phyloP scores from a whole-genome alignment of 2,329 filamentous ascomycete species.

The Clarireedia sp. region DNA sequence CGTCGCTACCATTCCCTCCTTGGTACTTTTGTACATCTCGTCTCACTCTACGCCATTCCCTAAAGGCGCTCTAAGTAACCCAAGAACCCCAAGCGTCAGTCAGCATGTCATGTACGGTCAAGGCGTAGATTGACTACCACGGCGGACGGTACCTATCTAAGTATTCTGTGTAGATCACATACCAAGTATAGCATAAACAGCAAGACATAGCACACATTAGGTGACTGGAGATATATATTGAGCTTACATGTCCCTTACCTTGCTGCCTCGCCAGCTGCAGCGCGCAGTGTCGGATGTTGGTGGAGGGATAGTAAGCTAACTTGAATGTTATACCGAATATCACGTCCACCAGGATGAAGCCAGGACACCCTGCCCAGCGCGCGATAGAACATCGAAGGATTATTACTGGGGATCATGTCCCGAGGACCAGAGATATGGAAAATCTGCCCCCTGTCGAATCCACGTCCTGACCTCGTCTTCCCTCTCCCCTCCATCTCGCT shows the following conservation, averaged over 20 bases:
- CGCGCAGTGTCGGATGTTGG: neutral
- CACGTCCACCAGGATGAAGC: neutral
- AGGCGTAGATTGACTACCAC: neutral
- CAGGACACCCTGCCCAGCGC: neutral
- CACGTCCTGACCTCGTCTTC: neutral
- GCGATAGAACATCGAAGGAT: neutral
- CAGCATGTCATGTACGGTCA: neutral
- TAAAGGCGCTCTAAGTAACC: neutral
- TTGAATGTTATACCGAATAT: neutral
- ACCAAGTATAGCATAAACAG: neutral
- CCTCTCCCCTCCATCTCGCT: neutral
- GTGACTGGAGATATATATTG: neutral
- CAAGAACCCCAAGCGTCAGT: neutral
- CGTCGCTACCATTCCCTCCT: neutral
- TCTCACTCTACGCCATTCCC: neutral
- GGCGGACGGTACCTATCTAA: neutral
- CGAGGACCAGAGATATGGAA: conserved; percentile 4
- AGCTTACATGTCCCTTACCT: neutral
- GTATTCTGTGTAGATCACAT: neutral
- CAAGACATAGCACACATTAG: too few species aligned
- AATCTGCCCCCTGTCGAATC: neutral
- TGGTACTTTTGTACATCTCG: neutral
- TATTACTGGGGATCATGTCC: conserved; percentile 2
- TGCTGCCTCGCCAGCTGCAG: too few species aligned
- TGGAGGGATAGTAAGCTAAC: neutral